Evolutionary conservation across 768 basidiomycete species (phyloP).

Genomic region (Mycena capillaripes): DNA sequence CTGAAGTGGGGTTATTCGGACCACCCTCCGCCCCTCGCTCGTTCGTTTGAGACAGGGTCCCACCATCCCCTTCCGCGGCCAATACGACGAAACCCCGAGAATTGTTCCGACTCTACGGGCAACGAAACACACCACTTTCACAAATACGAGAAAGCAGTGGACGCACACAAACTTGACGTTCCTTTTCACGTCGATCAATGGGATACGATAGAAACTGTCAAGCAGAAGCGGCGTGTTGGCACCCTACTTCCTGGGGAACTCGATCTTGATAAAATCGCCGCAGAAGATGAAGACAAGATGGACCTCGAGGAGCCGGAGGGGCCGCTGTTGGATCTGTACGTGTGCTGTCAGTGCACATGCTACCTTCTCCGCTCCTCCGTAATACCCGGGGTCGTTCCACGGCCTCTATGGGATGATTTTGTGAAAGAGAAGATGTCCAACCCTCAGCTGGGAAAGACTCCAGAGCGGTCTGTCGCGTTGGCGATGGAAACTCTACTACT

Average conservation of each 20-base stretch:
- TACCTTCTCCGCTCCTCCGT: slow-evolving; percentile 79
- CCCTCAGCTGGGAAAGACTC: slow-evolving; percentile 68
- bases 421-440: slow-evolving; percentile 70
- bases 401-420: slow-evolving; percentile 73
- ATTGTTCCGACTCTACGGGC: slow-evolving; percentile 33
- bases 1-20: slow-evolving; percentile 77
- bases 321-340: slow-evolving; percentile 79
- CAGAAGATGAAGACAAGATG: slow-evolving; percentile 47
- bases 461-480: slow-evolving; percentile 66
- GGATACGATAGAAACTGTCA: slow-evolving; percentile 64
- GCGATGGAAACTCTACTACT: slow-evolving; percentile 77
- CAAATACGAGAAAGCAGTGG: slow-evolving; percentile 77
- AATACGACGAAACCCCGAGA: slow-evolving; percentile 43
- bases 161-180: slow-evolving; percentile 75
- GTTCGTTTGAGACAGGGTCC: slow-evolving; percentile 60
- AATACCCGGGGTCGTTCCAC: slow-evolving; percentile 81
- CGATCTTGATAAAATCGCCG: slow-evolving; percentile 59
- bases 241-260: slow-evolving; percentile 53
- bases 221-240: slow-evolving; percentile 64
- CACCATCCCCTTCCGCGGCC: slow-evolving; percentile 70
- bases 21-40: slow-evolving; percentile 71
- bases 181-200: slow-evolving; percentile 72
- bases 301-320: slow-evolving; percentile 61
- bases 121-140: slow-evolving; percentile 90
- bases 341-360: slow-evolving; percentile 88